phyloP scores from a whole-genome alignment of 1,284 basidiomycete species.

The Pterula multifida region DNA sequence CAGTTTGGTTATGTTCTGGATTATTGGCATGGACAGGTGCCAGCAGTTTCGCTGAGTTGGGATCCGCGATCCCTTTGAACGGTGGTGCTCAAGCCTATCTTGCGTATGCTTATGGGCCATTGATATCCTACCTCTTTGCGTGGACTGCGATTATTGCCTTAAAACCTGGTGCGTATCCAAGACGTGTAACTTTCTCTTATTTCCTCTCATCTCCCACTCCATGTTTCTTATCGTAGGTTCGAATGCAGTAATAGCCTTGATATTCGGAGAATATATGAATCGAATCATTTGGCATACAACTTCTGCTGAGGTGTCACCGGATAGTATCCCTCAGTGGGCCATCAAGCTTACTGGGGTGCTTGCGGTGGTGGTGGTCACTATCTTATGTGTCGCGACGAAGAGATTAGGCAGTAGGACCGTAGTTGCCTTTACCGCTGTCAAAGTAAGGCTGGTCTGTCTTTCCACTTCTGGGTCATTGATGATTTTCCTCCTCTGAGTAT shows the following conservation, averaged over 20 bases:
- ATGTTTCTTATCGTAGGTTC: slow-evolving; percentile 27
- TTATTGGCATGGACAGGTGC: slow-evolving; percentile 89
- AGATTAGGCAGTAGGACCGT: slow-evolving; percentile 75
- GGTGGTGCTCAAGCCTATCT: slow-evolving; percentile 88
- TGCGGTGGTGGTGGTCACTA: slow-evolving; percentile 62
- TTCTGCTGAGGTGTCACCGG: slow-evolving; percentile 50
- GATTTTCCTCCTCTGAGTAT: neutral
- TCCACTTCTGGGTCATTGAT: slow-evolving; percentile 5
- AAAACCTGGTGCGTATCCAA: slow-evolving; percentile 51
- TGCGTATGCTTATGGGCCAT: slow-evolving; percentile 79
- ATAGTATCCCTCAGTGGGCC: slow-evolving; percentile 84
- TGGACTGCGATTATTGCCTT: slow-evolving; percentile 88
- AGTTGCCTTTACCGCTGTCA: slow-evolving; percentile 79
- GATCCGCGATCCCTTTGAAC: slow-evolving; percentile 74
- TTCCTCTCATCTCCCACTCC: slow-evolving; percentile 1
- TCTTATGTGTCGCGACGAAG: slow-evolving; percentile 70
- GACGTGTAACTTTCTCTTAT: slow-evolving; percentile 1
- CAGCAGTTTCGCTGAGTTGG: slow-evolving; percentile 82
- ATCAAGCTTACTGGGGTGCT: slow-evolving; percentile 78
- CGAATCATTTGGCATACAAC: slow-evolving; percentile 61
- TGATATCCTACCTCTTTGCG: slow-evolving; percentile 77
- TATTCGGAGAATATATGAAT: slow-evolving; percentile 83
- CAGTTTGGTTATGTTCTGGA: slow-evolving; percentile 73
- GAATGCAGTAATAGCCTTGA: slow-evolving; percentile 61
- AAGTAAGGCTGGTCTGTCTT: slow-evolving; percentile 34